These are phyloP conservation scores for Thalassiosira hispida DNA, from an alignment of 352 stramenopile genomes.

Conservation along the genomic window DNA sequence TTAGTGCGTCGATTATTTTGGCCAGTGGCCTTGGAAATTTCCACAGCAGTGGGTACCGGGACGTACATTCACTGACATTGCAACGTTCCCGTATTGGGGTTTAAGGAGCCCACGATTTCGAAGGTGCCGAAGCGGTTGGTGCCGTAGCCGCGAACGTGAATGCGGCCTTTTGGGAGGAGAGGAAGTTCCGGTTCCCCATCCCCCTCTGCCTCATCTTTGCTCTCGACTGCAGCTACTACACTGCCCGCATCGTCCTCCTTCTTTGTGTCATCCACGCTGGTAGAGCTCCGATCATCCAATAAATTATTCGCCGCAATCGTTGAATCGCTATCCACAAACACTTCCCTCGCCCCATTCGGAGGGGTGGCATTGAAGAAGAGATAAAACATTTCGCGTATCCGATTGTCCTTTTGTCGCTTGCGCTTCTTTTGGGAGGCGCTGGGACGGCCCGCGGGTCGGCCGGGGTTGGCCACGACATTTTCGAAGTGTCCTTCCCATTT, in stretches of 20 bases:
- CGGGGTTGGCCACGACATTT: constrained; percentile 55
- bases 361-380: constrained; percentile 81
- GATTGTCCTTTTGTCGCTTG: constrained; percentile 27
- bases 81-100: constrained; percentile 55
- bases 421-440: constrained; percentile 12
- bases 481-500: constrained; percentile 79
- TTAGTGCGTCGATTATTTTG: neutral
- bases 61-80: constrained; percentile 81
- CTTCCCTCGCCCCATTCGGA: constrained; percentile 20
- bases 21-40: constrained; percentile 6
- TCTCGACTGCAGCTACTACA: neutral
- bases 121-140: constrained; percentile 82
- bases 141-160: constrained; percentile 72
- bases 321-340: constrained; percentile 49
- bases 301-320: constrained; percentile 30
- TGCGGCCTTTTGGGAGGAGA: constrained; percentile 28
- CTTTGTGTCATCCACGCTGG: constrained; percentile 14
- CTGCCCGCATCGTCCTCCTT: neutral
- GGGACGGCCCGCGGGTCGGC: too few species aligned
- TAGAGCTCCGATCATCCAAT: constrained; percentile 31
- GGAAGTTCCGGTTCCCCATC: neutral
- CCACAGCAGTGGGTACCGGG: constrained; percentile 15
- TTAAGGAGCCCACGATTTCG: constrained; percentile 76
- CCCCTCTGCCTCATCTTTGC: constrained; percentile 8
- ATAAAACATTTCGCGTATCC: constrained; percentile 68